These are phyloP conservation scores for Erysimum cheiri DNA, from an alignment of 441 rosid genomes.

Conservation along the genomic window DNA sequence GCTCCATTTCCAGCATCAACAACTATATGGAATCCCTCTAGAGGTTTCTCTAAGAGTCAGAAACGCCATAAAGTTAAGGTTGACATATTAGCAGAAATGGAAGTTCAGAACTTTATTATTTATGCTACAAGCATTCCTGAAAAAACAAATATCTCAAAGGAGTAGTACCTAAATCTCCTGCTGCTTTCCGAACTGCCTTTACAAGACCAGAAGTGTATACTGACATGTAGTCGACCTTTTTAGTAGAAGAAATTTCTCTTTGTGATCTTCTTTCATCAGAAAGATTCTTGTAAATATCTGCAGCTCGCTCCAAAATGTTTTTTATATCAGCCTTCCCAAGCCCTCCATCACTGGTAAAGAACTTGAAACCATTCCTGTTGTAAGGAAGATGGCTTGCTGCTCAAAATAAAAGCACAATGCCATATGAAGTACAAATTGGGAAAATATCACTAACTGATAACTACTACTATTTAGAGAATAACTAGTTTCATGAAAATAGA, in stretches of 20 bases:
- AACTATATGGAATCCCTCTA: slow-evolving; percentile 95
- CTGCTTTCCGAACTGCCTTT: slow-evolving; percentile 84
- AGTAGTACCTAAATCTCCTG: slow-evolving; percentile 79
- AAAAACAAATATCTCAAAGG: slow-evolving; percentile 21
- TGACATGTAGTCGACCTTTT: slow-evolving; percentile 84
- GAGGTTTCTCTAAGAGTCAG: slow-evolving; percentile 78
- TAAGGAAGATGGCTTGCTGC: slow-evolving; percentile 99
- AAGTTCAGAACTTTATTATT: slow-evolving; percentile 20
- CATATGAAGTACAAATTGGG: slow-evolving; percentile 10
- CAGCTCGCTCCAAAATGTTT: slow-evolving; percentile 85
- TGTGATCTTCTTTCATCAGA: slow-evolving; percentile 53
- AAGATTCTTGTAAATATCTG: slow-evolving; percentile 66
- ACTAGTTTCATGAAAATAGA: slow-evolving; percentile 29
- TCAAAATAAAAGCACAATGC: slow-evolving; percentile 40
- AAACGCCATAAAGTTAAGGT: slow-evolving; percentile 38
- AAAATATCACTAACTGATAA: slow-evolving; percentile 2
- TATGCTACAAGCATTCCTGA: slow-evolving; percentile 8
- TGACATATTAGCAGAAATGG: slow-evolving; percentile 22
- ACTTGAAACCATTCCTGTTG: slow-evolving; percentile 97
- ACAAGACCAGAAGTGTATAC: slow-evolving; percentile 86
- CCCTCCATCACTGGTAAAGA: slow-evolving; percentile 94
- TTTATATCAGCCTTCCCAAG: slow-evolving; percentile 92
- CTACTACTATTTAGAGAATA: slow-evolving; percentile 10
- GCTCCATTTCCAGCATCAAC: slow-evolving; percentile 99
- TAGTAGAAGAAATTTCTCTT: slow-evolving; percentile 52